These are phyloP conservation scores for Aspergillus latus DNA, from an alignment of 2,329 filamentous ascomycete genomes.

Conservation along the genomic window DNA sequence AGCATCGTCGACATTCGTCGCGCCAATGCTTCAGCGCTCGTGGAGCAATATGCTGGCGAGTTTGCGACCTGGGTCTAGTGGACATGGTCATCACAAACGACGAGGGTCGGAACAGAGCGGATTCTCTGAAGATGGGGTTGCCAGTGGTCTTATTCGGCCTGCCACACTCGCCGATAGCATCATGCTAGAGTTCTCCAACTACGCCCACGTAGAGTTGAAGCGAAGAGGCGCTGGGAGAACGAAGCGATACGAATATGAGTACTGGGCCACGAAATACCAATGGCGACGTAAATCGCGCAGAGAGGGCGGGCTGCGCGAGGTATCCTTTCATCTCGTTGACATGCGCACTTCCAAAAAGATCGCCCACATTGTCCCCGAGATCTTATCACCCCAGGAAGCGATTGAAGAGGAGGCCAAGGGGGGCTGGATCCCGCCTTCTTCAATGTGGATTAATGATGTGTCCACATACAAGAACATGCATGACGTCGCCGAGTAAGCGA, in stretches of 20 bases:
- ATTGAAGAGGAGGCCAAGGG: conserved; percentile 72
- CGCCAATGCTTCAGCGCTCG: conserved; percentile 57
- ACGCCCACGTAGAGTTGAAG: conserved; percentile 83
- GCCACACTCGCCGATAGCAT: conserved; percentile 69
- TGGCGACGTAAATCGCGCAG: conserved; percentile 76
- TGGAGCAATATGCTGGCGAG: conserved; percentile 60
- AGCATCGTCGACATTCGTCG: conserved; percentile 53
- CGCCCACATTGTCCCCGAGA: conserved; percentile 82
- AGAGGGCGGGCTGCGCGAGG: conserved; percentile 61
- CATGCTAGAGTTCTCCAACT: conserved; percentile 95
- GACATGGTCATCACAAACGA: conserved; percentile 51
- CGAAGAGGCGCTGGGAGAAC: conserved; percentile 64
- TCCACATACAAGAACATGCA: conserved; percentile 67
- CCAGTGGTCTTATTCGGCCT: conserved; percentile 16
- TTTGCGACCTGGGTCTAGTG: conserved; percentile 57
- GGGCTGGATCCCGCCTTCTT: conserved; percentile 86
- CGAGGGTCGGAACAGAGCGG: conserved; percentile 58
- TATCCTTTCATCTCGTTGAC: conserved; percentile 78
- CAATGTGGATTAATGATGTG: conserved; percentile 83
- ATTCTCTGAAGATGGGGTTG: conserved; percentile 22
- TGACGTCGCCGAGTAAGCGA: conserved; percentile 80
- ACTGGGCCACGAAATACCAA: conserved; percentile 82
- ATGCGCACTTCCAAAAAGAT: conserved; percentile 64
- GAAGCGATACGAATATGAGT: conserved; percentile 87
- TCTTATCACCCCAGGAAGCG: conserved; percentile 68